Conservation (phyloP, 495 filamentous ascomycete genomes). For the Talaromyces proteolyticus region DNA sequence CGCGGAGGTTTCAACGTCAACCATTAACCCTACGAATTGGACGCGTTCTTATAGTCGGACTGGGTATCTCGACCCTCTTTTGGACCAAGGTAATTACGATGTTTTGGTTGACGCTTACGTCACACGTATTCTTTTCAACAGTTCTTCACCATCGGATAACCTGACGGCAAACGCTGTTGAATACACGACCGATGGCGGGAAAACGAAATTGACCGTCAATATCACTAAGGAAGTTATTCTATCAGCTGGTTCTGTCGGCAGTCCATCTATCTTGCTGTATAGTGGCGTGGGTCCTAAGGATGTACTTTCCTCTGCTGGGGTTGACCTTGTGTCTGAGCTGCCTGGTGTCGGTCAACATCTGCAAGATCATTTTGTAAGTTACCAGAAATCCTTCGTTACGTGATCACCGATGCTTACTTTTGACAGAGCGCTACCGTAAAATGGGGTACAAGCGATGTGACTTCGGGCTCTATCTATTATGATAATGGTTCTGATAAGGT, state of each 20-base stretch:
- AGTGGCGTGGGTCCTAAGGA: slow-evolving; percentile 39
- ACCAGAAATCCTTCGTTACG: background rate
- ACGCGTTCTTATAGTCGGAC: slow-evolving; percentile 27
- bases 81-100: slow-evolving; percentile 30
- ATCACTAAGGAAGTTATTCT: slow-evolving; percentile 51
- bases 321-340: slow-evolving; percentile 35
- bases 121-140: slow-evolving; percentile 34
- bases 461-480: slow-evolving; percentile 23
- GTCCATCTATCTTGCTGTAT: slow-evolving; percentile 47
- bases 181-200: slow-evolving; percentile 21
- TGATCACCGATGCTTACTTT: slow-evolving; percentile 1
- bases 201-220: slow-evolving; percentile 20
- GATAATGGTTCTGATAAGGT: slow-evolving; percentile 21
- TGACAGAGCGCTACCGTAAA: slow-evolving; percentile 24
- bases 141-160: slow-evolving; percentile 13
- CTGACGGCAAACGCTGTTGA: slow-evolving; percentile 23
- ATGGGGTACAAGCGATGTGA: slow-evolving; percentile 18
- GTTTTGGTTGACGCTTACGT: slow-evolving; percentile 39
- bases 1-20: slow-evolving; percentile 24
- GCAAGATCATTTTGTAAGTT: slow-evolving; percentile 39
- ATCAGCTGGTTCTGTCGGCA: slow-evolving; percentile 47
- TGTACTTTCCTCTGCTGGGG: slow-evolving; percentile 26
- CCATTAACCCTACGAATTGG: slow-evolving; percentile 28
- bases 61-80: slow-evolving; percentile 36
- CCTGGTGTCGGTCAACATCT: slow-evolving; percentile 46